Evolutionary conservation across 1,284 basidiomycete species (phyloP).

Genomic region (Apiotrichum gamsii): DNA sequence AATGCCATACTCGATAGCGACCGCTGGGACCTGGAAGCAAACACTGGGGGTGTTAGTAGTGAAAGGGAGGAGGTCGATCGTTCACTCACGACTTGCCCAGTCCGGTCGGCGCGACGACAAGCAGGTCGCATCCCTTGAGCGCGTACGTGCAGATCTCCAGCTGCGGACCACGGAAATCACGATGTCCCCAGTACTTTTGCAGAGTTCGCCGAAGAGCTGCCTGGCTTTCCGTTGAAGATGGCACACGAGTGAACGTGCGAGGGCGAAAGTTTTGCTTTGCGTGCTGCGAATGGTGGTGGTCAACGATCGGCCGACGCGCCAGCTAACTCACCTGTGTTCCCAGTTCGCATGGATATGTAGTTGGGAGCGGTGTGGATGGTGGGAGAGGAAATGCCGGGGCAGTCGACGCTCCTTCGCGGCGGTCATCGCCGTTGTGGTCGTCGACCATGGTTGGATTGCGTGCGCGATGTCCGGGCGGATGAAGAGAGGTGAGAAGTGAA

Average conservation of each 20-base stretch:
- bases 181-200: conserved; percentile 56
- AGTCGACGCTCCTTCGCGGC: conserved; percentile 2
- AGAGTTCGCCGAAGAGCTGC: conserved; percentile 27
- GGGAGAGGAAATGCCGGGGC: conserved; percentile 6
- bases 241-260: conserved; percentile 27
- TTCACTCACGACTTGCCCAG: conserved; percentile 68
- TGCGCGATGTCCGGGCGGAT: too few relatives aligned
- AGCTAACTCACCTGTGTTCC: conserved; percentile 20
- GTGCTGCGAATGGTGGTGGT: conserved; percentile 12
- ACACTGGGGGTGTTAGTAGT: conserved; percentile 50
- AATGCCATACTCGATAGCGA: conserved; percentile 63
- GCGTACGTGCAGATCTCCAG: conserved; percentile 66
- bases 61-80: too few relatives aligned
- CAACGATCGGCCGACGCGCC: not conserved
- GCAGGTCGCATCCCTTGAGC: conserved; percentile 60
- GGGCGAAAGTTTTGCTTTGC: conserved; percentile 33
- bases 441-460: too few relatives aligned
- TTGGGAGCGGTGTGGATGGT: conserved; percentile 1
- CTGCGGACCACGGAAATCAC: conserved; percentile 66
- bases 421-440: too few relatives aligned
- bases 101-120: conserved; percentile 82
- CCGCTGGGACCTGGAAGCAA: conserved; percentile 80
- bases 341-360: conserved; percentile 8
- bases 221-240: conserved; percentile 40
- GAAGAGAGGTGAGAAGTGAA: too few relatives aligned